A percentile compares a stretch with the other conserved stretches of the same genome.
Conservation (phyloP, 176 grass and related monocot genomes). For the Zoysia japonica region DNA sequence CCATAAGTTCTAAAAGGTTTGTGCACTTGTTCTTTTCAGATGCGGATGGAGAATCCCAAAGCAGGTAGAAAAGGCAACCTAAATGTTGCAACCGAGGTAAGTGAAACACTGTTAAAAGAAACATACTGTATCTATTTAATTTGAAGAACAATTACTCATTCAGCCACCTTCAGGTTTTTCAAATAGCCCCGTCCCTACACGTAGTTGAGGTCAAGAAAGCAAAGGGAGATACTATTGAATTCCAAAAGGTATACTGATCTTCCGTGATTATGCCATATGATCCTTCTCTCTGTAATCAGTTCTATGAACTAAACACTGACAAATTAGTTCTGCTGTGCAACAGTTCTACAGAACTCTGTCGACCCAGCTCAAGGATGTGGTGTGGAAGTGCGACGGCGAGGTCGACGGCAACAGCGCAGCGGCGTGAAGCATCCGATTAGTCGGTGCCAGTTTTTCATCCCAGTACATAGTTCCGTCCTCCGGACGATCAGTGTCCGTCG, state of each 20-base stretch:
- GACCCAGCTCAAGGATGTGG: constrained; percentile 79
- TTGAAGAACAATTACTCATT: neutral
- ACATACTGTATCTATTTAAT: no score
- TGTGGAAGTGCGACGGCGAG: constrained; percentile 83
- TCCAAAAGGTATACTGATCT: constrained; percentile 83
- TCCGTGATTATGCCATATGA: neutral
- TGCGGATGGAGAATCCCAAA: constrained; percentile 87
- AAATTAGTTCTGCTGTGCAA: constrained; percentile 18
- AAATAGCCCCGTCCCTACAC: constrained; percentile 92
- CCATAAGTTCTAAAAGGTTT: neutral
- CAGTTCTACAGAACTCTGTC: constrained; percentile 96
- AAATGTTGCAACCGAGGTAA: constrained; percentile 94
- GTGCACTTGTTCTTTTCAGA: constrained; percentile 48
- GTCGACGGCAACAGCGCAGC: constrained; percentile 41
- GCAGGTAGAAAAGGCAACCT: constrained; percentile 99
- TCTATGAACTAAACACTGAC: neutral
- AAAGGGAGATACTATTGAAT: constrained; percentile 94
- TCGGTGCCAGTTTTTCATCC: neutral
- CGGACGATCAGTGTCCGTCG: constrained; percentile 12
- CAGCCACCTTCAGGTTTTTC: constrained; percentile 66
- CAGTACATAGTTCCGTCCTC: constrained; percentile 38
- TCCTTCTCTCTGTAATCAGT: neutral
- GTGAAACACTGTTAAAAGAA: constrained; percentile 7
- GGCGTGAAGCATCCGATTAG: constrained; percentile 30
- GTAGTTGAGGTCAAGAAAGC: constrained; percentile 93